Base-by-base conservation (phyloP, 768 basidiomycete genomes). In the Chalciporus sphaerocephalus region DNA sequence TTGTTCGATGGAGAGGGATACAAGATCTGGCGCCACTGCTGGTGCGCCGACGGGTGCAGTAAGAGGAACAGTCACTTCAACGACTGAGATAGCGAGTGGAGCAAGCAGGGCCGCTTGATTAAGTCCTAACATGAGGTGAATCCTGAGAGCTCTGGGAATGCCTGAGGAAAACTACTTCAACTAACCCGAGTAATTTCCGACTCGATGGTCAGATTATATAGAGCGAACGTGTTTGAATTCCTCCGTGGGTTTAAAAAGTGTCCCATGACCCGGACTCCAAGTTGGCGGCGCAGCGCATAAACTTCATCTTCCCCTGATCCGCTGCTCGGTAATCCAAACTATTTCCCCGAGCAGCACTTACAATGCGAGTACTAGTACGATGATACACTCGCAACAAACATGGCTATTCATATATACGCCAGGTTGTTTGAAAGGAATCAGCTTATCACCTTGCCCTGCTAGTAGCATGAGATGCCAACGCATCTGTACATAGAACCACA, bases 1-100 rank as follows among this genome's bases (percentile, higher is more conserved):
- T 61, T 83, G 78, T 54, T 85, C 85, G 42, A 86, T 75, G 23
- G 83, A 86, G 52, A 85, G 75, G 0, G 80, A 82, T 21, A 85
- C 52, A 12, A 83, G 63, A 10, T 75, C 75, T 6, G 71, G 69
- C 7, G 68, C 62, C 2, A 83, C 61, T 1, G 47, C 44, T 9
- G 66, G 57, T 4, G 78, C 69, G 32, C 39, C 51, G 4, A 55
- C 44, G 1, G 75, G 74, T 16, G 70, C 55, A 9, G 52, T 44
- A 30, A 73, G 49, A 8, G 76, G 69, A 17, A 83, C 55, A 1
- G 71, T 51, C 23, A 81, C 69, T 32, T 68, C 33, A 28, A 54
- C 27, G 3, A 47, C 49, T 22, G 35, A 47, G 45, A 20, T 46
- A 20, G 17, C 21, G 13, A 48, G 44, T 12, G 55, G 37, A 34